Conservation (phyloP, 2,329 filamentous ascomycete species). For the Epichloe coenophiala region DNA sequence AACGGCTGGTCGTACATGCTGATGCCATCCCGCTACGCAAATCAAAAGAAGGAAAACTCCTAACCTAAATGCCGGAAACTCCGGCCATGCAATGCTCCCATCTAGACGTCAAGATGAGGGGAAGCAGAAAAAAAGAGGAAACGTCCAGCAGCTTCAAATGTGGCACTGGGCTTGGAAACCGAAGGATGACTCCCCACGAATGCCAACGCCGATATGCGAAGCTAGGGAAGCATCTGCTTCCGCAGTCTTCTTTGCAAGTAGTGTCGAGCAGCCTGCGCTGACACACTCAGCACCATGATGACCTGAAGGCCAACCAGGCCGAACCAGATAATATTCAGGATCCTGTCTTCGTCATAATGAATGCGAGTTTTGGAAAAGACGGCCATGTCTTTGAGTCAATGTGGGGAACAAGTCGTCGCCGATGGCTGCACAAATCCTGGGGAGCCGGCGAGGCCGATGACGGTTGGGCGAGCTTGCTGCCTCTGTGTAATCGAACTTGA, state of each 20-base stretch:
- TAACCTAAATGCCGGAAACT: background rate
- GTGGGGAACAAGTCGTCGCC: background rate
- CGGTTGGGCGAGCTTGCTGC: background rate
- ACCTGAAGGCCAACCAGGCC: conserved; percentile 32
- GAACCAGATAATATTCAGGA: conserved; percentile 34
- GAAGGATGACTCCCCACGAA: background rate
- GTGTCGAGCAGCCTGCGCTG: conserved; percentile 12
- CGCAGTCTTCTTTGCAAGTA: conserved; percentile 5
- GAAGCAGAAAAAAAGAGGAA: background rate
- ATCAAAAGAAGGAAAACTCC: background rate
- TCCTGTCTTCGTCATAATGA: conserved; percentile 18
- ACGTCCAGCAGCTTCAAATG: background rate
- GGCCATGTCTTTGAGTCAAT: conserved; percentile 6
- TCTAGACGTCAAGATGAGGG: background rate
- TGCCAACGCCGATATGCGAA: background rate
- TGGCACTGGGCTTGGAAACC: background rate
- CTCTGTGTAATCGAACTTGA: too few relatives aligned
- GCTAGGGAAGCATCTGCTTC: conserved; percentile 4
- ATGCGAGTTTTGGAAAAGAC: conserved; percentile 15
- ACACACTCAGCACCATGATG: conserved; percentile 28
- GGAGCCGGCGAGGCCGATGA: background rate
- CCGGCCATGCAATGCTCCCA: background rate
- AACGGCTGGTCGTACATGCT: background rate
- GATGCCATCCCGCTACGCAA: background rate
- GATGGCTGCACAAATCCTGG: background rate